Evolutionary conservation across 495 filamentous ascomycete species (phyloP).

Genomic region (Melanomma pulvis-pyrius): DNA sequence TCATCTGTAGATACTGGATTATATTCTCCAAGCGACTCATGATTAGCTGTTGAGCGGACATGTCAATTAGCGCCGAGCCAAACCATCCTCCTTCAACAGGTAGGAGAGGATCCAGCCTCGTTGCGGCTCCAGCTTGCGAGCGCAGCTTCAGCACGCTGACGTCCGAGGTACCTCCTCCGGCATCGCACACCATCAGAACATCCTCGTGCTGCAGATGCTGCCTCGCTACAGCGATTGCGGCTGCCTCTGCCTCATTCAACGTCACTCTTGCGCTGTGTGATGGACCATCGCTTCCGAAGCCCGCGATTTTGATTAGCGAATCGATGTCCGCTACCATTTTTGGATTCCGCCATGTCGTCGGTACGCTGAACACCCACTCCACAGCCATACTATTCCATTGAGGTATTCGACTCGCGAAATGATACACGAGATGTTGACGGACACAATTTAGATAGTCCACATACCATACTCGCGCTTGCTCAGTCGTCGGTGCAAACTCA

Average conservation of each 20-base stretch:
- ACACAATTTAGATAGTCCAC: conserved; percentile 1
- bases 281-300: not conserved
- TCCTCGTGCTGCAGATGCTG: not conserved
- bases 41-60: not conserved
- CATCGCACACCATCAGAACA: conserved; percentile 4
- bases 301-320: not conserved
- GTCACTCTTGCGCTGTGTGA: not conserved
- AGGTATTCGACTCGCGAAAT: conserved; percentile 5
- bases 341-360: not conserved
- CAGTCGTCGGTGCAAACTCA: not conserved
- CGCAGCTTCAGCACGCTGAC: not conserved
- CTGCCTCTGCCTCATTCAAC: conserved; percentile 4
- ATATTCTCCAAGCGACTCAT: not conserved
- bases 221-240: not conserved
- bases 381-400: not conserved
- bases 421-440: conserved; percentile 4
- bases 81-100: conserved; percentile 4
- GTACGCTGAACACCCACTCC: conserved; percentile 4
- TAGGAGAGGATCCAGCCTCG: not conserved
- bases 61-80: not conserved
- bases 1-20: not conserved
- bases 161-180: not conserved
- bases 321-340: conserved; percentile 6
- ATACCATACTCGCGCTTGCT: not conserved
- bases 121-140: not conserved